Percentiles rank a stretch among this genome's conserved stretches.
Evolutionary conservation across 257 asterid genomes (phyloP).

Genomic region (Solanum phureja): DNA sequence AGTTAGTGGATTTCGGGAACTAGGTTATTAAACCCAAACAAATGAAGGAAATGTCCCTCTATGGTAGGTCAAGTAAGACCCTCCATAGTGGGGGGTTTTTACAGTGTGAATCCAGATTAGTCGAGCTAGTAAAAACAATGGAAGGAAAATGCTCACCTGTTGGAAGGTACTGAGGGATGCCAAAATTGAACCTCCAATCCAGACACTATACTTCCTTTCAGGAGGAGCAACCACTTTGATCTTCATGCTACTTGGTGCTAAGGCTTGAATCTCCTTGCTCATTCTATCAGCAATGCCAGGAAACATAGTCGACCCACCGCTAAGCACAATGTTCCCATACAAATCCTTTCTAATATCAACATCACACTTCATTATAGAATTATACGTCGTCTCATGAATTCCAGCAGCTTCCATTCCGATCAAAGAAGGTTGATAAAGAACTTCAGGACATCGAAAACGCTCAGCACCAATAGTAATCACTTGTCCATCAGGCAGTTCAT

Average conservation of each 20-base stretch:
- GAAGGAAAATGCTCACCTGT: neutral
- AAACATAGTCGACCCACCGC: neutral
- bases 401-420: slow-evolving; percentile 12
- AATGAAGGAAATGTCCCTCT: neutral
- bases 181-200: slow-evolving; percentile 1
- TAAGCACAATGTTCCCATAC: neutral
- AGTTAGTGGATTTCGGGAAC: neutral
- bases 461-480: slow-evolving; percentile 7
- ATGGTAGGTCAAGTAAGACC: neutral
- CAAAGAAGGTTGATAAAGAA: slow-evolving; percentile 3
- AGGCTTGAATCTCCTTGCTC: neutral
- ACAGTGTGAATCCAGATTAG: neutral
- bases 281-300: neutral
- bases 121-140: neutral
- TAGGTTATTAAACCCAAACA: neutral
- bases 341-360: neutral
- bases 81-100: neutral
- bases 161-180: neutral
- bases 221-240: neutral
- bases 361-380: slow-evolving; percentile 7
- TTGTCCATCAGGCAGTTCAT: slow-evolving; percentile 4
- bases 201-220: neutral
- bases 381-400: slow-evolving; percentile 6
- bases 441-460: slow-evolving; percentile 9
- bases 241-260: neutral